Base-by-base conservation (phyloP, 2,329 filamentous ascomycete species). In the Xylaria polymorpha region DNA sequence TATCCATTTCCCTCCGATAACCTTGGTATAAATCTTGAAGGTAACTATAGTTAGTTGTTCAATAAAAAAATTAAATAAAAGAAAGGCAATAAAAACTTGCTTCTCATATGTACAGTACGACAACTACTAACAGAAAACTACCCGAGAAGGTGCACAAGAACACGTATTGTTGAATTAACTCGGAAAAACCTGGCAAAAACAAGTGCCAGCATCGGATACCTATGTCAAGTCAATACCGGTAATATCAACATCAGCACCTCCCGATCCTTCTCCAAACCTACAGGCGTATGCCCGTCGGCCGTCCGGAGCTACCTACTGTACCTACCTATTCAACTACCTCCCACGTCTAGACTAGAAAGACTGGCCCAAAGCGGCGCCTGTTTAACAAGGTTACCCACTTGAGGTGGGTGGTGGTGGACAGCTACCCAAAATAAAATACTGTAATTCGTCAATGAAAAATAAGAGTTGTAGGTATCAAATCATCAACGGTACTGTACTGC, bases 271-370 rank as follows among this genome's bases (percentile, higher is more conserved):
- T 35, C 18, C 29, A 18, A 14, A 29, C 51, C 37, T 14, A 7
- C 51, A 18, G 29, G 6, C 20, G 18, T n/a, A 57, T 57, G n/a
- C n/a, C 53, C 37, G 35, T 57, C 53, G 53, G 53, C 10, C 53
- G 35, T 57, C 53, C 53, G 53, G 53, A 57, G 25, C 18, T 25
- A 57, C 18, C 3, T 43, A n/a, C 8, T 29, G 14, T 44, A 44
- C 35, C 32, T 35, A 35, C 29, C 10, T 29, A 29, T 29, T 29
- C 25, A 12, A 22, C 44, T 10, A n/a, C 44, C n/a, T 51, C 48
- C 46, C 25, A 29, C 46, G n/a, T 37, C 10, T 12, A 9, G 10
- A 9, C 35, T 12, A 37, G 35, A 37, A 37, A 37, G 8, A 37
- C 35, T 12, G 35, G 35, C 7, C 35, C 35, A 37, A 37, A 12